Evolutionary conservation across 208 protist species (phyloP).

Genomic region (Wallacemonas sp.): DNA sequence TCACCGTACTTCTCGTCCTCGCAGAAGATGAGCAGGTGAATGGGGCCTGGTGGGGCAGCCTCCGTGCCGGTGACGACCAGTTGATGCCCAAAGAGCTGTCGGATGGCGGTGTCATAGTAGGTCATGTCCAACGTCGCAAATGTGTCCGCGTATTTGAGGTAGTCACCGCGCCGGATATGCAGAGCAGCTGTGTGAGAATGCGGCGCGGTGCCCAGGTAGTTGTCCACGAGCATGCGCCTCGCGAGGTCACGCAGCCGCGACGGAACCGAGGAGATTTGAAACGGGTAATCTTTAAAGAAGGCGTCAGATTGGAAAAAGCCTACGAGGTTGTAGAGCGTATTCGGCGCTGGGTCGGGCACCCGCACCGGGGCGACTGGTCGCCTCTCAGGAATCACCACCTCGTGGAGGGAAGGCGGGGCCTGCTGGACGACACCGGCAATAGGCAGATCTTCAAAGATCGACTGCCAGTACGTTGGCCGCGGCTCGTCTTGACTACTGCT

Average conservation of each 20-base stretch:
- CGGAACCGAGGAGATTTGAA: slow-evolving; percentile 41
- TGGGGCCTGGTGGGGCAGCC: neutral
- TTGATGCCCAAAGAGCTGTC: slow-evolving; percentile 55
- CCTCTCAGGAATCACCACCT: slow-evolving; percentile 57
- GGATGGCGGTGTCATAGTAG: slow-evolving; percentile 75
- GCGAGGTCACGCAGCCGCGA: slow-evolving; percentile 25
- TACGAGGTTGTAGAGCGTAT: slow-evolving; percentile 51
- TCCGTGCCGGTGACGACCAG: slow-evolving; percentile 25
- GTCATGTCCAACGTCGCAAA: slow-evolving; percentile 68
- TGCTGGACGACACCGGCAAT: slow-evolving; percentile 31
- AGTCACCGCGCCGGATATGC: slow-evolving; percentile 84
- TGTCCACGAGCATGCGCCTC: neutral
- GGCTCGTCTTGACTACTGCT: slow-evolving; percentile 77
- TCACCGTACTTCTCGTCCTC: slow-evolving; percentile 64
- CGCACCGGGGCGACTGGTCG: slow-evolving; percentile 41
- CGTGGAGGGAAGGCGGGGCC: slow-evolving; percentile 7
- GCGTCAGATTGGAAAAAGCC: slow-evolving; percentile 85
- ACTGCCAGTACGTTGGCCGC: slow-evolving; percentile 78
- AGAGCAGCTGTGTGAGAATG: slow-evolving; percentile 47
- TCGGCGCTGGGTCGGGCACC: slow-evolving; percentile 17
- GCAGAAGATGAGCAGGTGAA: slow-evolving; percentile 76
- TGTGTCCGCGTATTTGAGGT: slow-evolving; percentile 59
- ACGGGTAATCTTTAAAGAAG: slow-evolving; percentile 62
- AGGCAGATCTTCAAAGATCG: slow-evolving; percentile 52
- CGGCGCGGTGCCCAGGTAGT: slow-evolving; percentile 28